Evolutionary conservation across 2,329 filamentous ascomycete genomes (phyloP).

Genomic region (Emmonsiellopsis sp.): DNA sequence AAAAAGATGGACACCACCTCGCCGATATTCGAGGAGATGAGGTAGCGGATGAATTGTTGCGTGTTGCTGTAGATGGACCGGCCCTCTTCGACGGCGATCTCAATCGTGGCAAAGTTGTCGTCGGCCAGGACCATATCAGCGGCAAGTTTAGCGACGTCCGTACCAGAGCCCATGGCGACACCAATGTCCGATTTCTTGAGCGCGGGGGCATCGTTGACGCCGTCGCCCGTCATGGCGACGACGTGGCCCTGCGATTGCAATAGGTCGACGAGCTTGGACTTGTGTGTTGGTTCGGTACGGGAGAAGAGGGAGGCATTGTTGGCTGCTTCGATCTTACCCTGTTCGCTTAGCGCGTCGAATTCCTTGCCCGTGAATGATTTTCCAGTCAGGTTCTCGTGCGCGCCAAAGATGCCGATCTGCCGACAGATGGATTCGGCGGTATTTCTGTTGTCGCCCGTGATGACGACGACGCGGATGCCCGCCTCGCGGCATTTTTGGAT

Average conservation of each 20-base stretch:
- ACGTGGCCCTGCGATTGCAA: conserved; percentile 89
- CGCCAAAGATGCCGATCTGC: conserved; percentile 86
- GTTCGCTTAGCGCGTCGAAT: conserved; percentile 74
- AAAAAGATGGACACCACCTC: conserved; percentile 99
- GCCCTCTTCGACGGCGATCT: conserved; percentile 90
- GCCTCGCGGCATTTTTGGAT: conserved; percentile 85
- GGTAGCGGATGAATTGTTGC: conserved; percentile 97
- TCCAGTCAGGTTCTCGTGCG: conserved; percentile 69
- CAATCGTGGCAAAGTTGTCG: conserved; percentile 98
- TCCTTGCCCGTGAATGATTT: conserved; percentile 95
- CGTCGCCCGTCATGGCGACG: conserved; percentile 97
- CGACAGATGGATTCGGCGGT: conserved; percentile 97
- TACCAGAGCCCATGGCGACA: conserved; percentile 96
- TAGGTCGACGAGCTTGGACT: conserved; percentile 94
- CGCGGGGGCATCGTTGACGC: conserved; percentile 95
- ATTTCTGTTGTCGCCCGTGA: conserved; percentile 96
- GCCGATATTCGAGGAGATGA: conserved; percentile 98
- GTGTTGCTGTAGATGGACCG: conserved; percentile 99
- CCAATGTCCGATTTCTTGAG: conserved; percentile 98
- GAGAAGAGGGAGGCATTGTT: conserved; percentile 87
- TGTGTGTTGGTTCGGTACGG: conserved; percentile 88
- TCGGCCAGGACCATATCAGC: conserved; percentile 98
- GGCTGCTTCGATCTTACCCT: conserved; percentile 73
- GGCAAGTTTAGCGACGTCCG: conserved; percentile 90
- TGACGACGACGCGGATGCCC: conserved; percentile 93